Percentiles rank a stretch among this genome's conserved stretches.
These are phyloP conservation scores for Cyclotella choctawhatcheeana DNA, from an alignment of 108 stramenopile genomes.

Conservation along the genomic window DNA sequence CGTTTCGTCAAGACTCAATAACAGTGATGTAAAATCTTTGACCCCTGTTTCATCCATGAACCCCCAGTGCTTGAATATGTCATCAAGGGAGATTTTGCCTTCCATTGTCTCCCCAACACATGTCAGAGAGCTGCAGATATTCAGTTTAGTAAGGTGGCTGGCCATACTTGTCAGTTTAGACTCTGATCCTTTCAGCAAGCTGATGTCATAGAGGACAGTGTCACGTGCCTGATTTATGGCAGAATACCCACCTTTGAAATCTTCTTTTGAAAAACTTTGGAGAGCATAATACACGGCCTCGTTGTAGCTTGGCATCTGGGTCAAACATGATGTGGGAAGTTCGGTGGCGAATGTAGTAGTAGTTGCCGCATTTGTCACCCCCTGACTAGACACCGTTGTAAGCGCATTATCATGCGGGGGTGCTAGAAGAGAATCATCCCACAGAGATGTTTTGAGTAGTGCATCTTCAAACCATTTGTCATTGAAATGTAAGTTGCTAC, in stretches of 20 bases:
- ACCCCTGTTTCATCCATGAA: conserved; percentile 22
- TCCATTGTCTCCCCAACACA: conserved; percentile 25
- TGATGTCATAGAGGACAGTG: conserved; percentile 42
- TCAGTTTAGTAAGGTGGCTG: conserved; percentile 36
- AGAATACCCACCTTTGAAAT: conserved; percentile 29
- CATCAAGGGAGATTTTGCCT: conserved; percentile 3
- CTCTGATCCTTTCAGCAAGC: conserved; percentile 37
- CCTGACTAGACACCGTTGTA: not conserved
- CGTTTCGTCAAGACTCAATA: conserved; percentile 26
- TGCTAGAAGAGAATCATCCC: conserved; percentile 44
- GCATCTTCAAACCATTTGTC: conserved; percentile 78
- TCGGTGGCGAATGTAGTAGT: not conserved
- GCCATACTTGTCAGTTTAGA: conserved; percentile 31
- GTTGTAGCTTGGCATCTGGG: conserved; percentile 15
- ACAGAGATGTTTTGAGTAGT: conserved; percentile 39
- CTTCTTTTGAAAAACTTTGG: conserved; percentile 27
- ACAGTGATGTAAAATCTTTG: conserved; percentile 24
- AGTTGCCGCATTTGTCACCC: not conserved
- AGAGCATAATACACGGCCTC: conserved; percentile 36
- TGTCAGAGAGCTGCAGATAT: conserved; percentile 27
- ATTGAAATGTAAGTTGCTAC: conserved; percentile 8
- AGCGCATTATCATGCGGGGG: conserved; percentile 3
- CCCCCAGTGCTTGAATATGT: conserved; percentile 34
- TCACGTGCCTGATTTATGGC: conserved; percentile 27
- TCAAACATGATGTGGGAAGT: not conserved